Base-by-base conservation (phyloP, 768 basidiomycete genomes). In the Dioszegia crocea region DNA sequence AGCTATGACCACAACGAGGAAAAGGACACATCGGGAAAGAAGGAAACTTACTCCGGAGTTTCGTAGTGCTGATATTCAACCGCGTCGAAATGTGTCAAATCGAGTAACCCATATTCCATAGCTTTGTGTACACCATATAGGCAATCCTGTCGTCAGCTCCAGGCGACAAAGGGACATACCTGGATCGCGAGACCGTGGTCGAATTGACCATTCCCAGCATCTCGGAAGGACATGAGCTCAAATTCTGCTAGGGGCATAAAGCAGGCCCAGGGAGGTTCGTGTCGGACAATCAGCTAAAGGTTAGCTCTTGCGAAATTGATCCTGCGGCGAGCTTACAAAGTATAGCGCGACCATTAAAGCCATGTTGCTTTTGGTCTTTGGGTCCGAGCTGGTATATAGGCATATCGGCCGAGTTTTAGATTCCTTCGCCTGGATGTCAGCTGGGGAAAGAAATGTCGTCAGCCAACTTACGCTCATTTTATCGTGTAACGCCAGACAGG, bases 181-280 rank as follows among this genome's bases (percentile, higher is more conserved):
- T 96, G 93, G 52, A 97, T 90, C 62, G 82, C 89, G 57, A 98
- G 84, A 72, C 88, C 90, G 79, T 92, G 96, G 77, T 97, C 92
- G 9, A 90, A 89, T 12, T 85, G 85, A 1, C 91, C 92, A 39
- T 89, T 84, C 3, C 94, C 93, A 19, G 96, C 96, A 70, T 99
- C 96, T 59, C 96, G 83, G 74, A 98, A 98, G 16, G 90, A 87
- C 86, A 65, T 66, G 29, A 75, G 56, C 77, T 94, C 90, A 36
- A 92, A 74, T 70, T 91, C 86, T 30, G 91, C 89, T 53, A 98
- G 86, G 2, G 94, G 93, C 65, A 90, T 86, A 75, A 97, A 93
- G 2, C 92, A 91, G 77, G 93, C 89, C 86, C 90, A 93, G 29
- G 94, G 93, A 19, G 88, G 83, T 59, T 86, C 86, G 54, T 88